Conservation (phyloP, 2,329 filamentous ascomycete genomes). For the Paecilomyces sp. region DNA sequence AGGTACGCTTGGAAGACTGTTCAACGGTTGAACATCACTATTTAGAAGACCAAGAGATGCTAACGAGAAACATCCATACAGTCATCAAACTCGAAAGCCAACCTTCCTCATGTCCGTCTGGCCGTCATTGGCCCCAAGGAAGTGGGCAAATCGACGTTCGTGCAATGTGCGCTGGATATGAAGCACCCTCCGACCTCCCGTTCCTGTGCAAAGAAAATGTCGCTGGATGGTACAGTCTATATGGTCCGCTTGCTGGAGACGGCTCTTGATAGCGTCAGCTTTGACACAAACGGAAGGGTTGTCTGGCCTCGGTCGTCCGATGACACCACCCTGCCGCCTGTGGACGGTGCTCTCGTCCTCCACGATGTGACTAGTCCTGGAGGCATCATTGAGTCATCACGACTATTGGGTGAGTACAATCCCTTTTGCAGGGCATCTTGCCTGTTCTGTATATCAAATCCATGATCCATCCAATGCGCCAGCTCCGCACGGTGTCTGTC, state of each 20-base stretch:
- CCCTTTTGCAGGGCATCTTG: conserved; percentile 3
- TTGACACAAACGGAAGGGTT: conserved; percentile 41
- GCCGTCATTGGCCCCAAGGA: conserved; percentile 48
- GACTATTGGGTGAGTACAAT: conserved; percentile 64
- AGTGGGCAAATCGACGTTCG: conserved; percentile 55
- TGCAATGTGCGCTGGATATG: conserved; percentile 50
- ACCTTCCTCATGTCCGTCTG: conserved; percentile 50
- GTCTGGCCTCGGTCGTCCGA: conserved; percentile 48
- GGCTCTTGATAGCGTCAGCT: conserved; percentile 43
- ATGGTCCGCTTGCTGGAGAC: conserved; percentile 53
- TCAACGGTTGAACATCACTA: background rate
- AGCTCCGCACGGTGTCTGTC: background rate
- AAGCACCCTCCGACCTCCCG: conserved; percentile 34
- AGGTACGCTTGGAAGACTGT: conserved; percentile 17
- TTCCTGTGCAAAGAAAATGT: conserved; percentile 47
- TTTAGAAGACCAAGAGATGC: background rate
- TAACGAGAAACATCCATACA: conserved; percentile 2
- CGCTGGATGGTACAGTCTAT: conserved; percentile 49
- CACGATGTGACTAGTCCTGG: conserved; percentile 80
- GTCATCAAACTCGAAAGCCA: conserved; percentile 18
- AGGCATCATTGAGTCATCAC: conserved; percentile 66
- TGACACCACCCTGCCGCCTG: conserved; percentile 62
- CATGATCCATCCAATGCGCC: background rate
- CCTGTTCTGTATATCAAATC: conserved; percentile 4
- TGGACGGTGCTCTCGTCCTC: conserved; percentile 77